A percentile compares a stretch with the other conserved stretches of the same genome.
phyloP scores from a whole-genome alignment of 1,284 basidiomycete genomes.

The Ceratobasidium sp. region DNA sequence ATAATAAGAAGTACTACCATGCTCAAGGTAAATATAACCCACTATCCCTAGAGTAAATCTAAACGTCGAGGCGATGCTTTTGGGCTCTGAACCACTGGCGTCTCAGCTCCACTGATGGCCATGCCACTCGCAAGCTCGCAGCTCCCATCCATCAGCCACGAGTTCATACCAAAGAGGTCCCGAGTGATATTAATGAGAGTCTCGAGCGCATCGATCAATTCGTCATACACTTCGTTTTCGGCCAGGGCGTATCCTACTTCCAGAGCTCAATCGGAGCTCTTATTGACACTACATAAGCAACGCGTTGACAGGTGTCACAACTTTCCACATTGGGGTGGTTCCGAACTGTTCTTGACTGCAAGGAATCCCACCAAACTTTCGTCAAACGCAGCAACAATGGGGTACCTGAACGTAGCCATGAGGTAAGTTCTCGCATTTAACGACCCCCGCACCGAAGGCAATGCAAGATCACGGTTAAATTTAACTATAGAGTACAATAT shows the following conservation, averaged over 20 bases:
- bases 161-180: slow-evolving; percentile 56
- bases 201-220: slow-evolving; percentile 57
- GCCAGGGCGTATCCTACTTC: slow-evolving; percentile 48
- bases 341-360: too few relatives aligned
- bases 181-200: slow-evolving; percentile 53
- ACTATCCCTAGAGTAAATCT: slow-evolving; percentile 1
- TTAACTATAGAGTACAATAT: too few relatives aligned
- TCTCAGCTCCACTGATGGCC: slow-evolving; percentile 26
- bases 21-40: not conserved
- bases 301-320: too few relatives aligned
- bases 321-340: too few relatives aligned
- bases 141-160: slow-evolving; percentile 48
- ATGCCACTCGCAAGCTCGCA: not conserved
- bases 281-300: too few relatives aligned
- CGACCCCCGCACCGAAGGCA: too few relatives aligned
- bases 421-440: too few relatives aligned
- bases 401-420: too few relatives aligned
- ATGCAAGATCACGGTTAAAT: too few relatives aligned
- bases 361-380: too few relatives aligned
- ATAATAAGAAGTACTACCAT: not conserved
- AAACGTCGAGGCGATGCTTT: slow-evolving; percentile 20
- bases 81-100: slow-evolving; percentile 20
- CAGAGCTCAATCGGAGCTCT: too few relatives aligned
- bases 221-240: slow-evolving; percentile 55
- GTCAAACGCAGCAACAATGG: too few relatives aligned